These are phyloP conservation scores for Lathyrus oleraceus DNA, from an alignment of 306 rosid species.

Conservation along the genomic window DNA sequence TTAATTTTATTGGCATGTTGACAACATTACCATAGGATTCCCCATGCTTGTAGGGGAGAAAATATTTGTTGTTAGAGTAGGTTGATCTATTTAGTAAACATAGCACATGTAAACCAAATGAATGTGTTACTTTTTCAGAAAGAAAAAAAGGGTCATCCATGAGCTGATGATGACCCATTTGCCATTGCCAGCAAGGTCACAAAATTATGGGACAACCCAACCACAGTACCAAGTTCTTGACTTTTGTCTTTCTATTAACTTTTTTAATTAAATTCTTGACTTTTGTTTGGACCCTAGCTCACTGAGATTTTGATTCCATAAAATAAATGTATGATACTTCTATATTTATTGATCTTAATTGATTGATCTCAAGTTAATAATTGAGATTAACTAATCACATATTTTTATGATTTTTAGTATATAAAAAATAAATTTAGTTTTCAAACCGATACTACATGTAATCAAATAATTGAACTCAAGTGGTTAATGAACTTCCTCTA, in stretches of 20 bases:
- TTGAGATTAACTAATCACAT: no score
- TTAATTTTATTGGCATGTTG: not conserved
- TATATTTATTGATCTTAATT: no score
- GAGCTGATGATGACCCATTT: conserved; percentile 1
- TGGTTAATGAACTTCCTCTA: no score
- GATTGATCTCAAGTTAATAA: no score
- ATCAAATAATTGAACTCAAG: no score
- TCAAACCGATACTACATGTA: no score
- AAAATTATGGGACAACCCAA: conserved; percentile 13
- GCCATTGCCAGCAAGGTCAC: conserved; percentile 24
- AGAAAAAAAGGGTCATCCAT: not conserved
- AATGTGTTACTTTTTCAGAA: not conserved
- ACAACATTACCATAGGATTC: conserved; percentile 28
- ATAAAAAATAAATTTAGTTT: no score
- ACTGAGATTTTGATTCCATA: no score
- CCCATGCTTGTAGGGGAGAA: conserved; percentile 14
- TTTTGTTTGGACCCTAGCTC: conserved; percentile 7
- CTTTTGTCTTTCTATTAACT: not conserved
- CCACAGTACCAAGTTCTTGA: not conserved
- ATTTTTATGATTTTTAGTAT: no score
- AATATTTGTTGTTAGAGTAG: not conserved
- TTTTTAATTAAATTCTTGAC: not conserved
- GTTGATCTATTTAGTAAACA: not conserved
- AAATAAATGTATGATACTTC: no score
- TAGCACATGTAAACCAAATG: conserved; percentile 14